These are phyloP conservation scores for Calocybe gambosa DNA, from an alignment of 1,284 basidiomycete genomes.

Conservation along the genomic window DNA sequence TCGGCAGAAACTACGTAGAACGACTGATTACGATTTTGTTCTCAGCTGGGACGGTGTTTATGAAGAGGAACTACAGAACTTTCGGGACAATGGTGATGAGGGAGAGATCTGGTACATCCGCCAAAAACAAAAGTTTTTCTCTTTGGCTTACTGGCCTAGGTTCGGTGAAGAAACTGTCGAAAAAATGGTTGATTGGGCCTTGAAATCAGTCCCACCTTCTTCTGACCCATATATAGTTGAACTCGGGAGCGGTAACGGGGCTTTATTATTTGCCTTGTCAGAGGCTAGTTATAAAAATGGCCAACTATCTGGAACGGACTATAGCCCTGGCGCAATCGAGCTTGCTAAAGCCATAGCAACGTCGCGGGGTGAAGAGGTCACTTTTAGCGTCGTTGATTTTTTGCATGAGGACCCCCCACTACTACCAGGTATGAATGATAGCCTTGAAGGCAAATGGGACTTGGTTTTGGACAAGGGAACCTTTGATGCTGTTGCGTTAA, in stretches of 20 bases:
- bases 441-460: slow-evolving; percentile 46
- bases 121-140: not conserved
- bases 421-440: slow-evolving; percentile 26
- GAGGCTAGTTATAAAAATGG: slow-evolving; percentile 58
- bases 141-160: slow-evolving; percentile 38
- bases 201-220: slow-evolving; percentile 43
- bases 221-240: slow-evolving; percentile 53
- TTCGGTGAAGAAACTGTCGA: slow-evolving; percentile 78
- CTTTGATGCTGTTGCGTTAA: slow-evolving; percentile 83
- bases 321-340: slow-evolving; percentile 68
- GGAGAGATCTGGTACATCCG: slow-evolving; percentile 75
- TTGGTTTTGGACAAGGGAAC: slow-evolving; percentile 77
- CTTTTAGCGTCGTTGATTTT: slow-evolving; percentile 57
- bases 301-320: slow-evolving; percentile 73
- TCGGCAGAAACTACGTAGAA: not conserved
- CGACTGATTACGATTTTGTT: not conserved
- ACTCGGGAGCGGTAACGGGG: slow-evolving; percentile 84
- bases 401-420: slow-evolving; percentile 39
- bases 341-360: slow-evolving; percentile 50
- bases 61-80: slow-evolving; percentile 67
- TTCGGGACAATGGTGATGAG: slow-evolving; percentile 79
- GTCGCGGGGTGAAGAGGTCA: slow-evolving; percentile 34
- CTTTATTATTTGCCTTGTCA: slow-evolving; percentile 68
- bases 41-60: slow-evolving; percentile 72
- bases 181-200: slow-evolving; percentile 74